phyloP scores from a whole-genome alignment of 192 early-diverging fungal genomes.

The Backusella morwellensis region DNA sequence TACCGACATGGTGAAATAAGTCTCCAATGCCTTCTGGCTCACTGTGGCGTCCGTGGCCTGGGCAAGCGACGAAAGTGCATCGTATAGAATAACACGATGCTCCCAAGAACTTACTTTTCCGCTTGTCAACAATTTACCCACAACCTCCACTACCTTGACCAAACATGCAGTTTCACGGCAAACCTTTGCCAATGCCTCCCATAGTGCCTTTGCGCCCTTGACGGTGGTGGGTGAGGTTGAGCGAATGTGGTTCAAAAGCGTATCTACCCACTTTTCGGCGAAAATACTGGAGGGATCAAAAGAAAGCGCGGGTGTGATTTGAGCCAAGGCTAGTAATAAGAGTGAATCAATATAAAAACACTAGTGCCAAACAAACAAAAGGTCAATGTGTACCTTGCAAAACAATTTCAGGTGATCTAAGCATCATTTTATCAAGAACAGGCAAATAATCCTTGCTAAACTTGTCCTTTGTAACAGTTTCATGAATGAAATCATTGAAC shows the following conservation, averaged over 20 bases:
- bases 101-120: conserved; percentile 64
- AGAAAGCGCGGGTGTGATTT: conserved; percentile 47
- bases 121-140: conserved; percentile 56
- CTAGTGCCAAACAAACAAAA: background rate
- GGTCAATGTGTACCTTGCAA: conserved; percentile 45
- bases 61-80: conserved; percentile 41
- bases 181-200: conserved; percentile 52
- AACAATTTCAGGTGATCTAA: conserved; percentile 85
- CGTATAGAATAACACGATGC: conserved; percentile 65
- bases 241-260: conserved; percentile 62
- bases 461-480: conserved; percentile 46
- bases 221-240: conserved; percentile 62
- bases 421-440: conserved; percentile 69
- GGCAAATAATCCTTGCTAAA: conserved; percentile 61
- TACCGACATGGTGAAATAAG: conserved; percentile 59
- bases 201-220: conserved; percentile 56
- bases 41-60: conserved; percentile 38
- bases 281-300: conserved; percentile 65
- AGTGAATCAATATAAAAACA: background rate
- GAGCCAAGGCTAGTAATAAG: conserved; percentile 45
- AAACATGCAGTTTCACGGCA: conserved; percentile 49
- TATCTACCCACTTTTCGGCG: conserved; percentile 59
- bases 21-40: conserved; percentile 54
- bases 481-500: conserved; percentile 61
- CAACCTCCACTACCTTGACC: conserved; percentile 55